Evolutionary conservation across 2,329 filamentous ascomycete species (phyloP).

Genomic region (Phialemoniopsis sp.): DNA sequence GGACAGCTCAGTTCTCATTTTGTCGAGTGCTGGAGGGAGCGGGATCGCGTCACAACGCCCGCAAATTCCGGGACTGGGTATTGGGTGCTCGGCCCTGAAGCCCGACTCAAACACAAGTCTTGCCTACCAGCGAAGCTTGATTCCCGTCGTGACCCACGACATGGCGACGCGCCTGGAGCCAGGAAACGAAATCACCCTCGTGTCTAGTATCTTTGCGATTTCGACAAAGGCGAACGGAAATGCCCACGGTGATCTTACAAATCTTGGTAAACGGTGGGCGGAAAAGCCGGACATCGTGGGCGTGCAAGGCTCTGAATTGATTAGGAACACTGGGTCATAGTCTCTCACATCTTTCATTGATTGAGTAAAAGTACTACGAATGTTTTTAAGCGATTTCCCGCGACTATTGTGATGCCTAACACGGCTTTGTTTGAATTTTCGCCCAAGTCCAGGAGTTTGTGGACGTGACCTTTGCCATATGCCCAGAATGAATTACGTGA

Average conservation of each 20-base stretch:
- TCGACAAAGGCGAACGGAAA: slow-evolving; percentile 1
- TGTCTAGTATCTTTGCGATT: slow-evolving; percentile 6
- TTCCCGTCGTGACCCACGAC: slow-evolving; percentile 12
- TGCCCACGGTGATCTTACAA: not conserved
- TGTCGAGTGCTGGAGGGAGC: slow-evolving; percentile 10
- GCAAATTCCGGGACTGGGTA: not conserved
- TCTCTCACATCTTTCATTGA: no score
- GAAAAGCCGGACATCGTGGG: not conserved
- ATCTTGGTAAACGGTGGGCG: not conserved
- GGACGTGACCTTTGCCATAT: no score
- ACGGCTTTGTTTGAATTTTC: no score
- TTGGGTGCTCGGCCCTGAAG: slow-evolving; percentile 10
- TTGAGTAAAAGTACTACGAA: no score
- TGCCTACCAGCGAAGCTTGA: slow-evolving; percentile 15
- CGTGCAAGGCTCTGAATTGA: no score
- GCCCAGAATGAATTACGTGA: no score
- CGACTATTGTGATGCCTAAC: no score
- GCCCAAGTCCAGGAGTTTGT: no score
- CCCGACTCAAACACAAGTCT: slow-evolving; percentile 25
- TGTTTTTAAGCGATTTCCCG: no score
- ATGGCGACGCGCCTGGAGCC: not conserved
- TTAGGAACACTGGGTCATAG: no score
- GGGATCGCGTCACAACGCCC: slow-evolving; percentile 1
- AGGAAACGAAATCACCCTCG: slow-evolving; percentile 1
- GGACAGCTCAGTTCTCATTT: slow-evolving; percentile 6